A percentile compares a stretch with the other conserved stretches of the same genome.
Evolutionary conservation across 371 early-diverging fungal genomes (phyloP).

Genomic region (Mucor sp.): DNA sequence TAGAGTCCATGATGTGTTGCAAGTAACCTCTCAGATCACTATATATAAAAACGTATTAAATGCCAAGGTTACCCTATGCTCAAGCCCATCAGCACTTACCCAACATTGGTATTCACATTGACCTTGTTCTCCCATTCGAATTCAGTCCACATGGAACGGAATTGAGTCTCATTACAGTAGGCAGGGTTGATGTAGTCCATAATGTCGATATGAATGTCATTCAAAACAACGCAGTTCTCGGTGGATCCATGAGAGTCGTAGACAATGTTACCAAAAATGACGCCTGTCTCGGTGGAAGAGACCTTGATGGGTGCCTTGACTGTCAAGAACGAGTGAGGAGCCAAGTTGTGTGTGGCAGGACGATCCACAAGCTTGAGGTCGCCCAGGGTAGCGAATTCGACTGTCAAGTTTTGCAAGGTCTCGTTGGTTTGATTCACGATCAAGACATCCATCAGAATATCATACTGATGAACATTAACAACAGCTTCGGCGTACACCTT

Average conservation of each 20-base stretch:
- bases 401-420: conserved; percentile 94
- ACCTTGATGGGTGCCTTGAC: conserved; percentile 97
- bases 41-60: not conserved
- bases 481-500: conserved; percentile 99
- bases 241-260: conserved; percentile 88
- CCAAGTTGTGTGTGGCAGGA: conserved; percentile 88
- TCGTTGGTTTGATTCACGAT: conserved; percentile 98
- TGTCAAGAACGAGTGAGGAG: conserved; percentile 91
- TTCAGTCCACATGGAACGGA: conserved; percentile 97
- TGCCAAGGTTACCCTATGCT: not conserved
- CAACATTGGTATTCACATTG: conserved; percentile 89
- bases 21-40: conserved; percentile 85
- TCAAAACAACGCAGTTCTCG: conserved; percentile 90
- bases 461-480: conserved; percentile 94
- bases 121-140: conserved; percentile 99
- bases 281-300: conserved; percentile 96
- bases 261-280: conserved; percentile 97
- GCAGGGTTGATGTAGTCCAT: conserved; percentile 98
- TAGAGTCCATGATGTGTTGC: conserved; percentile 88
- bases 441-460: conserved; percentile 95
- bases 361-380: conserved; percentile 97
- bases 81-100: conserved; percentile 50
- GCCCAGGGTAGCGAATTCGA: conserved; percentile 97
- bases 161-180: conserved; percentile 87
- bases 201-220: conserved; percentile 97